Evolutionary conservation across 208 protist genomes (phyloP).

Genomic region (Acanthamoeba sp.): DNA sequence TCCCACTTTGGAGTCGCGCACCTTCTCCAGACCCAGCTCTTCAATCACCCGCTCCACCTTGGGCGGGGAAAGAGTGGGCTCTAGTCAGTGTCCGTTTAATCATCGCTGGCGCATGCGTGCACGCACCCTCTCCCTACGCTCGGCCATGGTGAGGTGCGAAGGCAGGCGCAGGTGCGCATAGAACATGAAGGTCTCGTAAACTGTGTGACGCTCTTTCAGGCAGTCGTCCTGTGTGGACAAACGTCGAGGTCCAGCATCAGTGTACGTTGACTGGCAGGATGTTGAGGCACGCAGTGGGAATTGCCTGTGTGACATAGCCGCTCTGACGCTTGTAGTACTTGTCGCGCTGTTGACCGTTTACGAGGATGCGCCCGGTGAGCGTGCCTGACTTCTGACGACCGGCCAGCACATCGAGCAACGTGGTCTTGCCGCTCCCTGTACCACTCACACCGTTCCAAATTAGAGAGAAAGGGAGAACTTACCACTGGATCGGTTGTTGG

Average conservation of each 20-base stretch:
- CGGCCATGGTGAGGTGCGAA: neutral
- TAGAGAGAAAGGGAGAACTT: neutral
- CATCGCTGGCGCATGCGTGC: neutral
- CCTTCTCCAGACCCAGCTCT: constrained; percentile 69
- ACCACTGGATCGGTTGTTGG: neutral
- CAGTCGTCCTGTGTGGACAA: constrained; percentile 76
- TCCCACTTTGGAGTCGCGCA: constrained; percentile 38
- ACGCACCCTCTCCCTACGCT: constrained; percentile 22
- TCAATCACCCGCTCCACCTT: constrained; percentile 55
- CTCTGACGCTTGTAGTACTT: constrained; percentile 53
- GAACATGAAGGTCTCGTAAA: constrained; percentile 74
- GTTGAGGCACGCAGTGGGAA: neutral
- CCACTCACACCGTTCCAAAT: neutral
- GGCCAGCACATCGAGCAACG: constrained; percentile 43
- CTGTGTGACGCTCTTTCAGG: constrained; percentile 71
- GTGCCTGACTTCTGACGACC: neutral
- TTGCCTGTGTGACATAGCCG: constrained; percentile 49
- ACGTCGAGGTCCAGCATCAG: too few relatives aligned
- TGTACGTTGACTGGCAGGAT: too few relatives aligned
- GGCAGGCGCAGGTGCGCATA: constrained; percentile 72
- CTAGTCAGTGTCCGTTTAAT: neutral
- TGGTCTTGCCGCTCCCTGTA: constrained; percentile 17
- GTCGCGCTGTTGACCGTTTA: neutral
- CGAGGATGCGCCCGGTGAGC: constrained; percentile 37
- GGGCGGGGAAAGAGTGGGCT: neutral